phyloP scores from a whole-genome alignment of 768 basidiomycete species.

The Hypholoma sublateritium region DNA sequence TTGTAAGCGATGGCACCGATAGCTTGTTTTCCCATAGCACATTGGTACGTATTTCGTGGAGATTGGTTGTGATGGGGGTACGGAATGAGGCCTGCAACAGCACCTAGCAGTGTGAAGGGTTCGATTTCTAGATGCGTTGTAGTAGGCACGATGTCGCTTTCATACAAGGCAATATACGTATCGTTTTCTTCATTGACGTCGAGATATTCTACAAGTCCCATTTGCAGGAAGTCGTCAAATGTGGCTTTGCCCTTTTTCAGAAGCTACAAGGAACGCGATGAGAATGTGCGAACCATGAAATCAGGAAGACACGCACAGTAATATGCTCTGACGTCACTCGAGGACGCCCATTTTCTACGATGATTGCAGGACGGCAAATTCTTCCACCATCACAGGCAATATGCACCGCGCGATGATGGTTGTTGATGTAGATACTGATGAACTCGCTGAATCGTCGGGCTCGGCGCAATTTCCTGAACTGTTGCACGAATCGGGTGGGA shows the following conservation, averaged over 20 bases:
- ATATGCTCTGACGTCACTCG: slow-evolving; percentile 83
- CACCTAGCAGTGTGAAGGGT: slow-evolving; percentile 96
- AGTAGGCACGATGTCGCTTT: slow-evolving; percentile 73
- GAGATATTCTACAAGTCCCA: slow-evolving; percentile 94
- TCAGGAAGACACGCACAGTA: slow-evolving; percentile 43
- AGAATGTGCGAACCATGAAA: neutral
- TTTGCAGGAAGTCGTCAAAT: slow-evolving; percentile 92
- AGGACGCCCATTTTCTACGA: slow-evolving; percentile 81
- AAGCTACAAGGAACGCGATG: slow-evolving; percentile 42
- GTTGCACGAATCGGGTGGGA: slow-evolving; percentile 81
- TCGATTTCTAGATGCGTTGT: slow-evolving; percentile 99
- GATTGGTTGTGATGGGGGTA: slow-evolving; percentile 99
- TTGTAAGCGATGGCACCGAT: slow-evolving; percentile 99
- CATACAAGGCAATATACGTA: slow-evolving; percentile 93
- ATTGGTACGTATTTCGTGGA: slow-evolving; percentile 98
- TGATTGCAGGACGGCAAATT: slow-evolving; percentile 97
- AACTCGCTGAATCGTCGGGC: slow-evolving; percentile 94
- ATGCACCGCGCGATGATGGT: slow-evolving; percentile 92
- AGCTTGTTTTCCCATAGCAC: slow-evolving; percentile 99
- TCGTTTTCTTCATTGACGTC: slow-evolving; percentile 99
- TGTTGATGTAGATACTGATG: slow-evolving; percentile 93
- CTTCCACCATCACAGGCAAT: slow-evolving; percentile 97
- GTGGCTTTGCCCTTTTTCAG: slow-evolving; percentile 76
- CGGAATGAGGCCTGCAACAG: slow-evolving; percentile 96
- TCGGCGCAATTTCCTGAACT: slow-evolving; percentile 90